phyloP scores from a whole-genome alignment of 2,329 filamentous ascomycete genomes.

The Fusarium aywerte region DNA sequence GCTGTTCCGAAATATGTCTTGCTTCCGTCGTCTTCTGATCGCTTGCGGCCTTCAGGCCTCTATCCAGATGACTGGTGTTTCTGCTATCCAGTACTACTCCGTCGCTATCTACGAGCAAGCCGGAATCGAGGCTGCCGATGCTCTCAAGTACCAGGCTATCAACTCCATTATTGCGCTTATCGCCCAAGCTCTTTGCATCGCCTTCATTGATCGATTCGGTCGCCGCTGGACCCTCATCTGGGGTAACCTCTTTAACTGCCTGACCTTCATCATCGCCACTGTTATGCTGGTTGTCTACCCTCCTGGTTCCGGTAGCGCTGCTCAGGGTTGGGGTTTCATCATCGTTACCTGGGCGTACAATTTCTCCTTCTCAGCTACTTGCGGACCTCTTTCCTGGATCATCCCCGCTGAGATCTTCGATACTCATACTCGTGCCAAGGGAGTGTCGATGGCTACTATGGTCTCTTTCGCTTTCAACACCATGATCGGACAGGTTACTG shows the following conservation, averaged over 20 bases:
- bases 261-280: conserved; percentile 57
- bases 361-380: conserved; percentile 77
- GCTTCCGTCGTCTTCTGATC: conserved; percentile 73
- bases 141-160: conserved; percentile 79
- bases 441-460: conserved; percentile 80
- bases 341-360: conserved; percentile 81
- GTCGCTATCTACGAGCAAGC: conserved; percentile 65
- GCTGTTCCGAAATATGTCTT: conserved; percentile 68
- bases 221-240: conserved; percentile 76
- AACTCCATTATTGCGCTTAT: conserved; percentile 66
- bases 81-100: conserved; percentile 78
- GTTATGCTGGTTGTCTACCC: conserved; percentile 28
- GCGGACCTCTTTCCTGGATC: conserved; percentile 71
- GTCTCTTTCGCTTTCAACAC: conserved; percentile 79
- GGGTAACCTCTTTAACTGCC: conserved; percentile 75
- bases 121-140: conserved; percentile 61
- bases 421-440: conserved; percentile 78
- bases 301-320: conserved; percentile 10
- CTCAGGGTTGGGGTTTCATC: conserved; percentile 70
- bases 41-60: conserved; percentile 75
- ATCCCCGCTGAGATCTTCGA: conserved; percentile 81
- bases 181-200: conserved; percentile 62
- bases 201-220: conserved; percentile 74
- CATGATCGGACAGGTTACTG: conserved; percentile 62
- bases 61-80: conserved; percentile 79